Conservation (phyloP, 2,329 filamentous ascomycete species). For the Alternaria triticimaculans region DNA sequence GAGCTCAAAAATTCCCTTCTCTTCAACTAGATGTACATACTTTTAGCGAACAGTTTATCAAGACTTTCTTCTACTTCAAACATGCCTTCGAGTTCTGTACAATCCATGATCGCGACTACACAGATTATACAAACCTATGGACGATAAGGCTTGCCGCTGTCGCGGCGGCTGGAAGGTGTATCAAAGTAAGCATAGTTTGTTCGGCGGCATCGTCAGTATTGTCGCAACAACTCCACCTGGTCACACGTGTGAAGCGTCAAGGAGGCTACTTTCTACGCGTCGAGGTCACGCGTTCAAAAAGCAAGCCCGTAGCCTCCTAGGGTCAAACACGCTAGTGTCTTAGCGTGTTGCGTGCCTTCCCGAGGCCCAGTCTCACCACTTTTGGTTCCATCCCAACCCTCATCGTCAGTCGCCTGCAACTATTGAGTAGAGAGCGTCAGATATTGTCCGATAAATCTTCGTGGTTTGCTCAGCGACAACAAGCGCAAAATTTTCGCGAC, state of each 20-base stretch:
- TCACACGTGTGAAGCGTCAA: no score
- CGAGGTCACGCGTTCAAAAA: not conserved
- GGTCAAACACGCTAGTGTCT: not conserved
- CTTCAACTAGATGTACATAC: not conserved
- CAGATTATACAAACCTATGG: not conserved
- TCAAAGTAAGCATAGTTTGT: not conserved
- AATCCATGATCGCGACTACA: not conserved
- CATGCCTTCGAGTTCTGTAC: not conserved
- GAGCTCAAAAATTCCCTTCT: not conserved
- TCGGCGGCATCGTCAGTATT: not conserved
- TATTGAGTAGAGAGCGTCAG: not conserved
- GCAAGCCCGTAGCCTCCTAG: no score
- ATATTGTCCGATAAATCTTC: not conserved
- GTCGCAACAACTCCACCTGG: not conserved
- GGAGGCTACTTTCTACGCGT: no score
- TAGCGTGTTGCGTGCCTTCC: not conserved
- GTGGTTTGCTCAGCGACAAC: not conserved
- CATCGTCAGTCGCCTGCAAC: not conserved
- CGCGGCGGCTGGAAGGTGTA: not conserved
- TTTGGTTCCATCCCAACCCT: not conserved
- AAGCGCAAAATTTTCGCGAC: not conserved
- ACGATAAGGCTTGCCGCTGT: not conserved
- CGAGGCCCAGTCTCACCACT: not conserved
- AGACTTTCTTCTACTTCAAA: not conserved
- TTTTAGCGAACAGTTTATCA: not conserved